These are phyloP conservation scores for Ilyonectria sp. DNA, from an alignment of 2,329 filamentous ascomycete genomes.

Conservation along the genomic window DNA sequence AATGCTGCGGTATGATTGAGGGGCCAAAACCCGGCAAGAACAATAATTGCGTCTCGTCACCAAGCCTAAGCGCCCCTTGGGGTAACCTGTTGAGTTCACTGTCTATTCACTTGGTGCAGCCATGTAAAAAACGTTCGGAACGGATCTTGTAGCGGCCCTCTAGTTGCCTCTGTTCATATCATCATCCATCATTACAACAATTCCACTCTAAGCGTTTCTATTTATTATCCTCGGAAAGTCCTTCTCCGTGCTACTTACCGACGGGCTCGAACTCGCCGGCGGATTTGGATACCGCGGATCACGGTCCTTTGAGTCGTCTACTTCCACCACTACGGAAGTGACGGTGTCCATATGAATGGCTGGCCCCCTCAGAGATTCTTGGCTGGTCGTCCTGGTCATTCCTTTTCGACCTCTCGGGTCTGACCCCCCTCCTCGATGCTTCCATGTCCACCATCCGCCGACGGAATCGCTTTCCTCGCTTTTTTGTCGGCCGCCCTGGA, in stretches of 20 bases:
- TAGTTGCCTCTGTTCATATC: neutral
- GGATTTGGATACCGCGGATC: conserved; percentile 46
- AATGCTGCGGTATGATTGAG: too few relatives aligned
- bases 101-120: too few relatives aligned
- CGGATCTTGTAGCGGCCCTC: neutral
- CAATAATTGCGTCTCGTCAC: too few relatives aligned
- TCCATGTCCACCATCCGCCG: conserved; percentile 51
- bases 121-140: neutral
- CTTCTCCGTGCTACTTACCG: conserved; percentile 48
- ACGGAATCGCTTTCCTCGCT: conserved; percentile 26
- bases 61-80: too few relatives aligned
- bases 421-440: conserved; percentile 23
- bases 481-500: conserved; percentile 49
- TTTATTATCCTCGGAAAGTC: conserved; percentile 33
- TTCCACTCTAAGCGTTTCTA: conserved; percentile 27
- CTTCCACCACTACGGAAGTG: conserved; percentile 59
- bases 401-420: conserved; percentile 30
- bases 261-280: conserved; percentile 43
- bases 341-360: conserved; percentile 62
- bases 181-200: conserved; percentile 23
- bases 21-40: too few relatives aligned
- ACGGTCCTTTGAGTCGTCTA: conserved; percentile 47
- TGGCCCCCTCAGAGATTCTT: conserved; percentile 53
- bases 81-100: too few relatives aligned
- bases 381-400: conserved; percentile 46